Evolutionary conservation across 768 basidiomycete species (phyloP), one percentile per base, ranked within the genome.

Genomic region (Chalciporus pseudorubinellus): DNA sequence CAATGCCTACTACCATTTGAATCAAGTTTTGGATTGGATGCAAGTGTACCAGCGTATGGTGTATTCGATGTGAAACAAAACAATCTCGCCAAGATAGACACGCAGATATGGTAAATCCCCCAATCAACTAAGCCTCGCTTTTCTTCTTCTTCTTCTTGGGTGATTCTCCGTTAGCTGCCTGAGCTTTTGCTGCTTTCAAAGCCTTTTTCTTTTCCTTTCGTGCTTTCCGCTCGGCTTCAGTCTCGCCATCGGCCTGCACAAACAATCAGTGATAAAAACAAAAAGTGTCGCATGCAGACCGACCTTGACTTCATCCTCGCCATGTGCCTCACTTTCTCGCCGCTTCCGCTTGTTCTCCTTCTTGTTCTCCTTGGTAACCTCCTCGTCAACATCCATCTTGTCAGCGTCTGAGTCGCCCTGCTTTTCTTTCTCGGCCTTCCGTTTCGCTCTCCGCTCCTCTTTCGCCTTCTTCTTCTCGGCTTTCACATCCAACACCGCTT

Each of bases 391-490:
- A 11, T 78, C 77, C 78, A 79, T 80, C 53, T 60, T 66, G 41
- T 63, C 71, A 39, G 56, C 67, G 28, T 65, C 70, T n/a, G 58
- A 59, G 28, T 68, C 69, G 49, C 65, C 70, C 60, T 75, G 77
- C 70, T 74, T 80, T 46, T 78, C 85, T 62, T 74, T 75, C 64
- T 74, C 72, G 28, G 68, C 67, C 61, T 72, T 77, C 72, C 78
- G 86, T 74, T 85, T 89, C 51, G 87, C 84, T 66, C 68, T 78
- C 67, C 77, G 78, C 72, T 89, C 89, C 72, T 92, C 88, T 73
- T 90, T 92, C 34, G 80, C 81, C 63, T 75, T 82, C 69, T 77
- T 80, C 77, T 91, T 92, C 74, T 95, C 94, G 55, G 87, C 87
- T 73, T 92, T 92, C 59, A 90, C 87, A 52, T 94, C 90, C 59